These are phyloP conservation scores for Corymbia calophylla DNA, from an alignment of 441 rosid genomes.

Conservation along the genomic window DNA sequence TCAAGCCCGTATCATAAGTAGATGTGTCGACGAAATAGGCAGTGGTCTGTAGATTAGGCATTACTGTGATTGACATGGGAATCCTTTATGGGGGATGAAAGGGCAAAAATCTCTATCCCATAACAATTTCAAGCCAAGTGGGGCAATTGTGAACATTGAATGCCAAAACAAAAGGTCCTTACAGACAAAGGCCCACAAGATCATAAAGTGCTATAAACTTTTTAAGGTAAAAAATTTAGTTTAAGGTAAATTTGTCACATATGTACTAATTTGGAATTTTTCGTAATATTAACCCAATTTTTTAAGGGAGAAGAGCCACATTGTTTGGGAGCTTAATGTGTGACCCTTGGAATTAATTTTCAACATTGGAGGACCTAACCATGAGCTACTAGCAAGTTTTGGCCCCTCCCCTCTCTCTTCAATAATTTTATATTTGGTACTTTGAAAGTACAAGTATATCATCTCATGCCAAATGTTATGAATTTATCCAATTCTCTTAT, in stretches of 20 bases:
- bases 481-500: neutral
- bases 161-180: neutral
- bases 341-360: neutral
- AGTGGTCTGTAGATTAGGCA: neutral
- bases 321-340: neutral
- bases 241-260: accelerated
- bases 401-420: neutral
- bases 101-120: neutral
- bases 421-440: neutral
- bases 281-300: too few relatives aligned
- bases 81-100: neutral
- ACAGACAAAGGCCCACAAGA: neutral
- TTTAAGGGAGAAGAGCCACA: neutral
- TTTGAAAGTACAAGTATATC: neutral
- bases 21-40: accelerated
- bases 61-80: neutral
- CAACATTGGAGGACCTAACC: neutral
- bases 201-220: neutral
- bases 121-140: neutral
- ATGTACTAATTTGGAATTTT: neutral
- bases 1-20: neutral
- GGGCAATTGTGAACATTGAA: neutral
- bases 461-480: neutral
- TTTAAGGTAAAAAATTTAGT: accelerated
- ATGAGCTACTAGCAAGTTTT: neutral